Conservation (phyloP, 805 yeast genomes). For the Kluyveromyces wickerhamii region DNA sequence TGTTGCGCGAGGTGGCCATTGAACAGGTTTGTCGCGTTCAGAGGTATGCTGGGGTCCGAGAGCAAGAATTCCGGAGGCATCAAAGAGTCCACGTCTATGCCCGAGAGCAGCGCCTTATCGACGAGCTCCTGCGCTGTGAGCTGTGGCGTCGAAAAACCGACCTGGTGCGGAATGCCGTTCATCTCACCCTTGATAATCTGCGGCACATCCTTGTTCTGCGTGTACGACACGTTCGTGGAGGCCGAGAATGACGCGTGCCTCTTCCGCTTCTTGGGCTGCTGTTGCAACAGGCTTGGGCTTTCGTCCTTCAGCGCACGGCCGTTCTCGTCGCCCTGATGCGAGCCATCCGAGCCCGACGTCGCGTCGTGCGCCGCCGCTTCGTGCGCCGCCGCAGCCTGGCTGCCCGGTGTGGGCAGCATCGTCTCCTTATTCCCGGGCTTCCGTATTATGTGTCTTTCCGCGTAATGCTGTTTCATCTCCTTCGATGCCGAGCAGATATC, state of each 20-base stretch:
- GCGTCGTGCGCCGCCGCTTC: not conserved
- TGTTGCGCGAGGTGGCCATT: too few species aligned
- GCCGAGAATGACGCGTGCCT: conserved; percentile 41
- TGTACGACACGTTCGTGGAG: conserved; percentile 33
- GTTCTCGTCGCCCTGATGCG: not conserved
- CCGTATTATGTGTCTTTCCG: conserved; percentile 31
- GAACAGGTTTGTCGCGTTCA: not conserved
- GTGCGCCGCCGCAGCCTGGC: not conserved
- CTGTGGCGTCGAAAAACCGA: conserved; percentile 80
- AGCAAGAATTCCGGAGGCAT: conserved; percentile 20
- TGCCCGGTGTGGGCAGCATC: conserved; percentile 28
- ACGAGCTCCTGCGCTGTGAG: conserved; percentile 40
- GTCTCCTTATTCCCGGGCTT: conserved; percentile 34
- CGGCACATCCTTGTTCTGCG: conserved; percentile 10
- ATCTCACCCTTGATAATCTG: conserved; percentile 9
- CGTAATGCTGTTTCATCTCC: conserved; percentile 22
- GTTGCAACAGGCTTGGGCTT: too few species aligned
- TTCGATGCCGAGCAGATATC: conserved; percentile 7
- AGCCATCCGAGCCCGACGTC: conserved; percentile 1
- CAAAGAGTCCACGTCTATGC: conserved; percentile 19
- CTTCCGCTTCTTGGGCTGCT: conserved; percentile 20
- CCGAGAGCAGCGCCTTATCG: conserved; percentile 25
- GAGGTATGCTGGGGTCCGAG: conserved; percentile 7
- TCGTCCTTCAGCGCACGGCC: too few species aligned
- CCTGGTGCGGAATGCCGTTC: conserved; percentile 49